Evolutionary conservation across 2,329 filamentous ascomycete genomes (phyloP), one percentile per base, ranked within the genome.

Genomic region (Cadophora sp.): DNA sequence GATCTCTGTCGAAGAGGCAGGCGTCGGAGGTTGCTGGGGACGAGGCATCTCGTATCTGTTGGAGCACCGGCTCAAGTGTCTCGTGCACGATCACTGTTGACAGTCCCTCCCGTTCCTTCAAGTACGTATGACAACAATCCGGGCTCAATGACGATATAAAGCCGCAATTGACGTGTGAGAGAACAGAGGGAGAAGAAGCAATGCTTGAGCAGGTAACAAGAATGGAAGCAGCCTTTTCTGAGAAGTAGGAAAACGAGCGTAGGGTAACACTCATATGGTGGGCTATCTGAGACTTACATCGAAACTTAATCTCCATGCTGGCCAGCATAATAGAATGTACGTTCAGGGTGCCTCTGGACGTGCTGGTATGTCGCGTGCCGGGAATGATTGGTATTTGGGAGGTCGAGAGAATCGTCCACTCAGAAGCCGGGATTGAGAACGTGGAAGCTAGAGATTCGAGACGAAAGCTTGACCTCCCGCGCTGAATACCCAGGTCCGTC

Each of bases 1-100:
- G 78, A 96, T 92, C 77, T 96, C 93, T 62, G 91, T 91, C 40
- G 92, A 95, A 12, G 92, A 92, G 63, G 88, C 89, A 50, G 93
- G 93, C 60, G 93, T 97, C 53, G 90, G 92, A 55, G 91, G 92
- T 64, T 89, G 83, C 65, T 82, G 83, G 55, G 86, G 84, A 68
- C 86, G 88, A 78, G 91, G 87, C 91, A 94, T 94, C 71, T 70
- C 59, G 58, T 68, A 37, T 53, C 27, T 37, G 22, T 7, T 46
- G 24, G 31, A 51, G 16, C 26, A 48, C 19, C n/a, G 31, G 62
- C 43, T 27, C 51, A 48, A 64, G 19, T 59, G 64, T 71, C 68
- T 71, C 67, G 71, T 71, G 68, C 55, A 59, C 66, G 66, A 55
- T 48, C 26, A 43, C 16, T 63, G 29, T 37, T 48, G 43, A 60